These are phyloP conservation scores for Candida xyloterini DNA, from an alignment of 805 yeast genomes.

Conservation along the genomic window DNA sequence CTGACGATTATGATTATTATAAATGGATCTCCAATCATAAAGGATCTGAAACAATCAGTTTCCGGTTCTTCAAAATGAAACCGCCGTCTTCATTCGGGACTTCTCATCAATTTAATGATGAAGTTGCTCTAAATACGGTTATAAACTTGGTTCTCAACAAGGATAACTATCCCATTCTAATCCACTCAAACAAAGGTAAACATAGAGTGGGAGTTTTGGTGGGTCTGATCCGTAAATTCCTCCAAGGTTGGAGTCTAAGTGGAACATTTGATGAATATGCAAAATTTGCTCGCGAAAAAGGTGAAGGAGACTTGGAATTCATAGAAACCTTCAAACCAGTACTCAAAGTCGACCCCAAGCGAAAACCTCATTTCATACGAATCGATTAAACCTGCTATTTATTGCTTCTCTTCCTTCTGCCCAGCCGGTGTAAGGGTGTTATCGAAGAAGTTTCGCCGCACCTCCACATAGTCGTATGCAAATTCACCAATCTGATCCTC, in stretches of 20 bases:
- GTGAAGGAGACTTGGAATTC: conserved; percentile 86
- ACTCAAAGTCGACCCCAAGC: conserved; percentile 43
- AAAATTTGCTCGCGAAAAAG: conserved; percentile 89
- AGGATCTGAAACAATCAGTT: conserved; percentile 42
- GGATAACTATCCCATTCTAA: conserved; percentile 79
- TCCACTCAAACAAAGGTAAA: conserved; percentile 97
- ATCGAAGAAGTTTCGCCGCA: conserved; percentile 81
- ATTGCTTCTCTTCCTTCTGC: background rate
- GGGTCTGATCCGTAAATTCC: conserved; percentile 80
- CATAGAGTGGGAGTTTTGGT: conserved; percentile 92
- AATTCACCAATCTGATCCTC: conserved; percentile 98
- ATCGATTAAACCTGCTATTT: background rate
- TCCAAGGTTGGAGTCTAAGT: conserved; percentile 92
- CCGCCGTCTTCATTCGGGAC: conserved; percentile 49
- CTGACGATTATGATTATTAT: conserved; percentile 59
- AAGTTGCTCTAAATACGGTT: conserved; percentile 54
- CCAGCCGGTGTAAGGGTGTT: conserved; percentile 2
- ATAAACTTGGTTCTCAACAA: conserved; percentile 54
- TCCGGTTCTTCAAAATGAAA: conserved; percentile 59
- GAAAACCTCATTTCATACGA: conserved; percentile 62
- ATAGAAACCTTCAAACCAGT: conserved; percentile 78
- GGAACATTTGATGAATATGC: conserved; percentile 94
- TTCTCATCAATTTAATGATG: conserved; percentile 60
- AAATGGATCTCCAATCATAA: conserved; percentile 54
- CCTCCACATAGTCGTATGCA: conserved; percentile 98